Conservation (phyloP, 208 protist genomes). For the Blechomonas ayalai region DNA sequence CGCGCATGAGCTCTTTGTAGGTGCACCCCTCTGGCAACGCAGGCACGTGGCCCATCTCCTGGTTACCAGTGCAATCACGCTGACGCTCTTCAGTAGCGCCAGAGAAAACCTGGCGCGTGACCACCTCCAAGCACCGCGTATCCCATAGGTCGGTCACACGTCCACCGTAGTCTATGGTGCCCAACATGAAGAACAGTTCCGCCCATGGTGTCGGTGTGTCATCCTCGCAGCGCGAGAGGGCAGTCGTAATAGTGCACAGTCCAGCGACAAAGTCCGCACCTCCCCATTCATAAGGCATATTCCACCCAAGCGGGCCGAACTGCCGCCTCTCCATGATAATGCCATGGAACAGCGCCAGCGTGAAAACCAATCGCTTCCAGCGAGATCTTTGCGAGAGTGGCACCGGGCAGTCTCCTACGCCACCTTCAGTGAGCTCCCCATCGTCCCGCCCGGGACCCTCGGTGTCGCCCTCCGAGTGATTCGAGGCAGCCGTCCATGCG, state of each 20-base stretch:
- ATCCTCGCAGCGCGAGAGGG: conserved; percentile 30
- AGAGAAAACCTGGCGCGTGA: conserved; percentile 71
- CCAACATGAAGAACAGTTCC: conserved; percentile 88
- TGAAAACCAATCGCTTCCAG: conserved; percentile 90
- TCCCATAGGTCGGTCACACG: conserved; percentile 92
- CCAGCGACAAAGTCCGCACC: conserved; percentile 83
- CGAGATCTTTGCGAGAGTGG: conserved; percentile 10
- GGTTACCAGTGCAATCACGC: conserved; percentile 13
- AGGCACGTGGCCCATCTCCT: conserved; percentile 44
- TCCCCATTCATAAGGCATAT: conserved; percentile 93
- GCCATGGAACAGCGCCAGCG: conserved; percentile 90
- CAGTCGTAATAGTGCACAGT: conserved; percentile 61
- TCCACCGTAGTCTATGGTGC: conserved; percentile 93
- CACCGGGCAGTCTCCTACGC: neutral
- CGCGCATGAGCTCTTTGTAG: conserved; percentile 41
- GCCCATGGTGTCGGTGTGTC: conserved; percentile 44
- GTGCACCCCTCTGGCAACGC: conserved; percentile 23
- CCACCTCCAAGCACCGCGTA: conserved; percentile 65
- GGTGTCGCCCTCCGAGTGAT: conserved; percentile 10
- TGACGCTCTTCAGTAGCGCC: conserved; percentile 18
- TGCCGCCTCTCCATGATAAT: conserved; percentile 89
- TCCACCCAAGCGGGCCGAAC: conserved; percentile 92
- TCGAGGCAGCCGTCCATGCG: conserved; percentile 38
- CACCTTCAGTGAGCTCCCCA: neutral
- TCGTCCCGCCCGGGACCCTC: neutral